phyloP scores from a whole-genome alignment of 768 basidiomycete genomes.

The Crassisporium funariophilum region DNA sequence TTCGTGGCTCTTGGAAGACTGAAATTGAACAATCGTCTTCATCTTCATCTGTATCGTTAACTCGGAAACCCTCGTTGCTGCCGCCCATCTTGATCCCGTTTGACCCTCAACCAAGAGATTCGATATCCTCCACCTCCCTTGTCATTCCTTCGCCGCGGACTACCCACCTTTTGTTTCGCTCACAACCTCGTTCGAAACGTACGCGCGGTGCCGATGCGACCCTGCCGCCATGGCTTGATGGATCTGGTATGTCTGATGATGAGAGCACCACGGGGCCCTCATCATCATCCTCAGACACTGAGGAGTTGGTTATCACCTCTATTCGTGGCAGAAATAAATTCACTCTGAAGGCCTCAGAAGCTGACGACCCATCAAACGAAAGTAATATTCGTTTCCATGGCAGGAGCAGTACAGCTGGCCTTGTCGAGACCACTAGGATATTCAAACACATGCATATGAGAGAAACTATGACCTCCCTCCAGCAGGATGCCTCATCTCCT shows the following conservation, averaged over 20 bases:
- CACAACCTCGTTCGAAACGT: conserved; percentile 19
- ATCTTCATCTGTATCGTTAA: conserved; percentile 7
- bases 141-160: conserved; percentile 20
- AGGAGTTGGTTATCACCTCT: conserved; percentile 35
- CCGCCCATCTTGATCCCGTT: conserved; percentile 9
- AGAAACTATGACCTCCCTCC: conserved; percentile 24
- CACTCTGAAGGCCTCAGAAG: conserved; percentile 37
- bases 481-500: conserved; percentile 9
- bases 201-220: conserved; percentile 16
- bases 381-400: conserved; percentile 61
- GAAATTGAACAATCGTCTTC: conserved; percentile 6
- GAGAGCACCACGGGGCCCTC: conserved; percentile 23
- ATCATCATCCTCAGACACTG: conserved; percentile 32
- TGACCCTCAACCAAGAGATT: conserved; percentile 11
- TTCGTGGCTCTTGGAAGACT: conserved; percentile 66
- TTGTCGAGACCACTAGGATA: conserved; percentile 55
- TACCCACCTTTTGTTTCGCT: conserved; percentile 32
- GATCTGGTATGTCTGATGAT: conserved; percentile 21
- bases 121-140: not conserved
- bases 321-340: conserved; percentile 37
- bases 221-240: not conserved
- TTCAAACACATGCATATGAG: conserved; percentile 53
- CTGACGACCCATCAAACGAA: conserved; percentile 29
- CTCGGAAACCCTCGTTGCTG: conserved; percentile 5
- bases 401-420: conserved; percentile 56